Conservation (phyloP, 78 protist genomes). For the Goniomonas avonlea region DNA sequence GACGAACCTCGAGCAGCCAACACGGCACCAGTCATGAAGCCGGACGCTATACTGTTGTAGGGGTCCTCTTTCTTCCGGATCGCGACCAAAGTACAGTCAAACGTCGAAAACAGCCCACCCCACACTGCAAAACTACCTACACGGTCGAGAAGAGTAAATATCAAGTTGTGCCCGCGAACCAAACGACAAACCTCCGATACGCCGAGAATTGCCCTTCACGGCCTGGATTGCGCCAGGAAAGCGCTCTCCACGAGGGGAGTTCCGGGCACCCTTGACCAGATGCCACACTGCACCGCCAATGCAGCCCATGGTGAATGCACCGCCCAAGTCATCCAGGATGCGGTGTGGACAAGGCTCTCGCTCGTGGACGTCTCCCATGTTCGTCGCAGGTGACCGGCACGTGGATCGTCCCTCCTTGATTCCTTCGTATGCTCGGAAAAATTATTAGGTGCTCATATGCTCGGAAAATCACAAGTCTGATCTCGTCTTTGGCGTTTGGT, state of each 20-base stretch:
- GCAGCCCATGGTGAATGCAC: constrained; percentile 31
- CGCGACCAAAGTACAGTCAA: constrained; percentile 40
- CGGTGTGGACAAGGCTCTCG: constrained; percentile 47
- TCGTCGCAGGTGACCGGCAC: too few species aligned
- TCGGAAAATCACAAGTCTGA: too few species aligned
- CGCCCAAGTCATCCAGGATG: constrained; percentile 48
- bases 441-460: too few species aligned
- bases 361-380: too few species aligned
- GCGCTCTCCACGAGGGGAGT: constrained; percentile 39
- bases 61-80: constrained; percentile 47
- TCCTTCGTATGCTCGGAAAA: too few species aligned
- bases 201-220: not conserved
- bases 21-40: constrained; percentile 44
- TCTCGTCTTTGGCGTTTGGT: too few species aligned
- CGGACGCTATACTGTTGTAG: constrained; percentile 39
- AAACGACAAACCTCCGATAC: not conserved
- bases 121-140: constrained; percentile 49
- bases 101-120: constrained; percentile 58
- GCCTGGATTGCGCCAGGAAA: constrained; percentile 20
- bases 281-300: constrained; percentile 6
- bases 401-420: too few species aligned
- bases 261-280: constrained; percentile 31
- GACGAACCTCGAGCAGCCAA: constrained; percentile 36
- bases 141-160: not conserved
- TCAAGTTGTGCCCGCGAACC: not conserved